Percentiles rank a stretch among this genome's conserved stretches.
These are phyloP conservation scores for Mycena polygramma DNA, from an alignment of 768 basidiomycete genomes.

Conservation along the genomic window DNA sequence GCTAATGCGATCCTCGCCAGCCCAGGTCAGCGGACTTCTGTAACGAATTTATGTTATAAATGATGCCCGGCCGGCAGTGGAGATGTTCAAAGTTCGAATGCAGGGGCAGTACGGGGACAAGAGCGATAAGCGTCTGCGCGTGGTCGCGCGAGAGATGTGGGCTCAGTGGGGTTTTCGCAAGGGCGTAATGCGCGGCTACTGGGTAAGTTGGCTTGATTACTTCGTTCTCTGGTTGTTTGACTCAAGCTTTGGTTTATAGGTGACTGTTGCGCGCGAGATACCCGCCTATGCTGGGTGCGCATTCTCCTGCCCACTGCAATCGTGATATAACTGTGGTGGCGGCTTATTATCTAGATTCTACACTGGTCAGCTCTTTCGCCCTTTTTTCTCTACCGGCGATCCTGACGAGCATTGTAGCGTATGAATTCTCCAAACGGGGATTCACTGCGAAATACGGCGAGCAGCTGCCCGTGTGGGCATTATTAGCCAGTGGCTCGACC, in stretches of 20 bases:
- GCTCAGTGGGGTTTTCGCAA: constrained; percentile 84
- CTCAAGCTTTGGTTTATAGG: constrained; percentile 54
- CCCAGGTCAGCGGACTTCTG: constrained; percentile 66
- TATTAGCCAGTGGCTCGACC: constrained; percentile 85
- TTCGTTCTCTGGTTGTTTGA: background rate
- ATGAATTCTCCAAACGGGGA: constrained; percentile 89
- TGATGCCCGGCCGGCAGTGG: constrained; percentile 62
- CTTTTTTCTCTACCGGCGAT: too few species aligned
- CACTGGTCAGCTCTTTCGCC: too few species aligned
- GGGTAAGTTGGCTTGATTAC: constrained; percentile 65
- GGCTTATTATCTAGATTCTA: constrained; percentile 66
- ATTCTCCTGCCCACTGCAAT: background rate
- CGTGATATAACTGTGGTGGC: too few species aligned
- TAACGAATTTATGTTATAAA: background rate
- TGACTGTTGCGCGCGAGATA: constrained; percentile 93
- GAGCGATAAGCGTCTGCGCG: constrained; percentile 82
- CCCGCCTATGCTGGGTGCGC: constrained; percentile 92
- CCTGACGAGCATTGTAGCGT: constrained; percentile 60
- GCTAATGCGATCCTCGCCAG: constrained; percentile 91
- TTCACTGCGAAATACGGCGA: constrained; percentile 74
- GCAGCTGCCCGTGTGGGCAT: constrained; percentile 84
- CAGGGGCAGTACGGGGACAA: constrained; percentile 92
- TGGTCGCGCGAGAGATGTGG: constrained; percentile 88
- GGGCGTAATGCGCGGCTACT: constrained; percentile 97
- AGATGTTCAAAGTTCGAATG: constrained; percentile 99